Evolutionary conservation across 2,329 filamentous ascomycete species (phyloP).

Genomic region (Verticillium zaregamsianum): DNA sequence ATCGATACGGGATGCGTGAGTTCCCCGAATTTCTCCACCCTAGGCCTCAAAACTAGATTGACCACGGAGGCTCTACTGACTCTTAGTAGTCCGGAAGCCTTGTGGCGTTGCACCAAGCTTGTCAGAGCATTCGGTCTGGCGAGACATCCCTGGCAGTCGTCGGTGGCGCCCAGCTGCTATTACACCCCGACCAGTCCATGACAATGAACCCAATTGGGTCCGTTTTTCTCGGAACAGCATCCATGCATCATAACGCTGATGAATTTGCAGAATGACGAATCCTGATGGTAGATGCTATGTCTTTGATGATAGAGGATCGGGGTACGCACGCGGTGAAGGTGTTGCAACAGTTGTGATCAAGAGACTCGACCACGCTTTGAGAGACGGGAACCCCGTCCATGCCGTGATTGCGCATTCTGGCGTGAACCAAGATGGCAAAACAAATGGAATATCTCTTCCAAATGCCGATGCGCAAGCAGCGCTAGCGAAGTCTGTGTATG

Average conservation of each 20-base stretch:
- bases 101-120: slow-evolving; percentile 27
- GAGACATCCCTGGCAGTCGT: slow-evolving; percentile 21
- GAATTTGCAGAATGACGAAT: slow-evolving; percentile 13
- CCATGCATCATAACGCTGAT: too few species aligned
- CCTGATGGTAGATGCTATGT: slow-evolving; percentile 18
- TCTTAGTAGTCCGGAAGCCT: slow-evolving; percentile 22
- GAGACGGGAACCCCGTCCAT: slow-evolving; percentile 26
- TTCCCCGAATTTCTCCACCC: too few species aligned
- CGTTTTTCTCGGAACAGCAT: too few species aligned
- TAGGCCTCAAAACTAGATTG: too few species aligned
- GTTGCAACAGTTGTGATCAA: slow-evolving; percentile 40
- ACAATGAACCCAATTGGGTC: slow-evolving; percentile 18
- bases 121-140: slow-evolving; percentile 22
- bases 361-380: slow-evolving; percentile 35
- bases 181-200: slow-evolving; percentile 16
- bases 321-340: slow-evolving; percentile 47
- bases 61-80: too few species aligned
- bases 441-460: too few species aligned
- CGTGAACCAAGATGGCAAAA: slow-evolving; percentile 33
- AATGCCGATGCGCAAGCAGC: too few species aligned
- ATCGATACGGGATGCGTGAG: slow-evolving; percentile 32
- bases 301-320: slow-evolving; percentile 36
- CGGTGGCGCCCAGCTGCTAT: slow-evolving; percentile 16
- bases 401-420: slow-evolving; percentile 28
- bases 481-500: too few species aligned